Conservation (phyloP, 306 rosid genomes). For the Vicia sativa region DNA sequence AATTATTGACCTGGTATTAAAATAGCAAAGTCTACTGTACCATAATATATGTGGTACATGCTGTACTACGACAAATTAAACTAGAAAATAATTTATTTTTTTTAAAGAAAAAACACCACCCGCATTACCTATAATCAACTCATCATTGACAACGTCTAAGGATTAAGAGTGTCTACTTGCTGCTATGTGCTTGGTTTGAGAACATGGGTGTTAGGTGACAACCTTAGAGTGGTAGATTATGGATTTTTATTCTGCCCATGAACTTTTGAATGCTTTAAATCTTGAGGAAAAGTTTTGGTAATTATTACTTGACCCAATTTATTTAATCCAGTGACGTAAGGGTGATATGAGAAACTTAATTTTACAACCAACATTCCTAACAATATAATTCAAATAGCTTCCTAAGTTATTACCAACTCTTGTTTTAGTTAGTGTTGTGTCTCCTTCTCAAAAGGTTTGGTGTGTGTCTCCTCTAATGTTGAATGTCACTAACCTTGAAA, state of each 20-base stretch:
- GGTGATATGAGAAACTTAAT: not conserved
- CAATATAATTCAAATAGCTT: constrained; percentile 20
- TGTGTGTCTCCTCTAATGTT: constrained; percentile 18
- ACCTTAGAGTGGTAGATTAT: not conserved
- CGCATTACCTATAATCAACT: not conserved
- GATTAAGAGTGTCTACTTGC: not conserved
- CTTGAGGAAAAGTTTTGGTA: not conserved
- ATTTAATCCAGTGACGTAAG: constrained; percentile 3
- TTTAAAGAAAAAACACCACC: not conserved
- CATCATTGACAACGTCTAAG: not conserved
- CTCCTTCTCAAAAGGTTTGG: constrained; percentile 17
- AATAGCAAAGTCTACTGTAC: not conserved
- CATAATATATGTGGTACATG: not conserved
- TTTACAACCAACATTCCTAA: constrained; percentile 34
- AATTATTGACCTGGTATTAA: not conserved
- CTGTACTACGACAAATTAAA: not conserved
- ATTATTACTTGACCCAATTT: constrained; percentile 8
- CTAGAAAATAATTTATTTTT: not conserved
- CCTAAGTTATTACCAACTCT: constrained; percentile 18
- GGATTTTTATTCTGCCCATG: not conserved
- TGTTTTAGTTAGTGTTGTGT: not conserved
- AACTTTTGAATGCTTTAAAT: not conserved
- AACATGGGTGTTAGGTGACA: not conserved
- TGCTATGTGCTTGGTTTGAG: not conserved
- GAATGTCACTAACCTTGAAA: constrained; percentile 3